phyloP scores from a whole-genome alignment of 805 yeast genomes.

The Metschnikowia sp. region DNA sequence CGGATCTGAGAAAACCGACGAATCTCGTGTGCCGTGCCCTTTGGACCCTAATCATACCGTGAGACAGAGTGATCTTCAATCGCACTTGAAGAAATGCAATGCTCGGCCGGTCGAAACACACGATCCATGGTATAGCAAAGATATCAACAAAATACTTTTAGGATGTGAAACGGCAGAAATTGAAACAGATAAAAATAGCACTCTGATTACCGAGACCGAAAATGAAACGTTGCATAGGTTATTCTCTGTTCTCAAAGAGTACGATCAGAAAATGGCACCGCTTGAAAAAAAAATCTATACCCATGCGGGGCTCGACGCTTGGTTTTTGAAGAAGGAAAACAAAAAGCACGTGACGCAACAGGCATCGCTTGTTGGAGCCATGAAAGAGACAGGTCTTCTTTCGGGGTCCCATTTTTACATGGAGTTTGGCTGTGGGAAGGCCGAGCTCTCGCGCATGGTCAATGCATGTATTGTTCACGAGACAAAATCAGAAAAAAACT shows the following conservation, averaged over 20 bases:
- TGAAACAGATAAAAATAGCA: neutral
- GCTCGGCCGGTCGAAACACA: slow-evolving; percentile 32
- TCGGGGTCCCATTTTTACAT: slow-evolving; percentile 38
- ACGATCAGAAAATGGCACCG: slow-evolving; percentile 14
- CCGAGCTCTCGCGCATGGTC: slow-evolving; percentile 71
- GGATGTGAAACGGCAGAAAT: neutral
- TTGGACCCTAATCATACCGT: slow-evolving; percentile 72
- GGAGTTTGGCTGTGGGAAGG: slow-evolving; percentile 92
- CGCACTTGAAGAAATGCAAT: slow-evolving; percentile 63
- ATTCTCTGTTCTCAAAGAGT: slow-evolving; percentile 1
- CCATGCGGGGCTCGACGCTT: slow-evolving; percentile 31
- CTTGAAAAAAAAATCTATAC: slow-evolving; percentile 15
- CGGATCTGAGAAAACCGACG: slow-evolving; percentile 19
- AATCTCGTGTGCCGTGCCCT: slow-evolving; percentile 65
- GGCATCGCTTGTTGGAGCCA: slow-evolving; percentile 69
- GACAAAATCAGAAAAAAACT: neutral
- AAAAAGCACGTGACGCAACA: slow-evolving; percentile 83
- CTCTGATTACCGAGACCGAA: neutral
- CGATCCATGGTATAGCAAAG: slow-evolving; percentile 50
- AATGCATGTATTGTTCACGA: slow-evolving; percentile 34
- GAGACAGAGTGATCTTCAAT: slow-evolving; percentile 53
- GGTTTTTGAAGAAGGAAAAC: slow-evolving; percentile 51
- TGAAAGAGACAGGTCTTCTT: slow-evolving; percentile 43
- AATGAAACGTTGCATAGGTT: neutral
- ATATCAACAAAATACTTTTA: slow-evolving; percentile 42